Evolutionary conservation across 176 grass and related monocot genomes (phyloP), one percentile per base, ranked within the genome.

Genomic region (Microstegium vimineum): DNA sequence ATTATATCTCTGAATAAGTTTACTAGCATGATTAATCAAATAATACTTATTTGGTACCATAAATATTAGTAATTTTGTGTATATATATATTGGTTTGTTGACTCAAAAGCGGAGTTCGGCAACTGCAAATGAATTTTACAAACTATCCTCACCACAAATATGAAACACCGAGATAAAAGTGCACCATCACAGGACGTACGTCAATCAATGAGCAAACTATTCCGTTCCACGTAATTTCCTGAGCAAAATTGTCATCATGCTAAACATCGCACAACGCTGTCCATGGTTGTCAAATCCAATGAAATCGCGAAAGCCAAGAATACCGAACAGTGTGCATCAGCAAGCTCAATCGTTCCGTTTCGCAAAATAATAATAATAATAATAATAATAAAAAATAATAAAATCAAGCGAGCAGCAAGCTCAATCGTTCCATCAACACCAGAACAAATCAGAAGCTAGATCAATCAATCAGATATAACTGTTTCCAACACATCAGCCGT

Each of bases 401-500:
- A n/a, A n/a, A n/a, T n/a, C n/a, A n/a, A n/a, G n/a, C n/a, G n/a
- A n/a, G n/a, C 35, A 41, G 11, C 10, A 43, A 43, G 11, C 16
- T 51, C 5, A 51, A 51, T 51, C 47, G 47, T 51, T 18, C 47
- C 51, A 49, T 49, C 46, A 49, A 47, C 46, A 51, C 47, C 47
- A n/a, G 18, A n/a, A 56, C 51, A 56, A n/a, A n/a, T 56, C 51
- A n/a, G 7, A 56, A 56, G 51, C 51, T 22, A 56, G 49, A 66
- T 22, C 46, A 54, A 76, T 66, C 45, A 61, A 62, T 82, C 33
- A 51, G 32, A 62, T 18, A 74, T 74, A 32, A 60, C 8, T 51
- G 34, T 78, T 61, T 63, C 43, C 78, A 65, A 41, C 31, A 68
- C 72, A 89, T 78, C 59, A 82, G 67, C 46, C 11, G 23, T 41